Evolutionary conservation across 2,329 filamentous ascomycete species (phyloP), one percentile per base, ranked within the genome.

Genomic region (Ilyonectria sp.): DNA sequence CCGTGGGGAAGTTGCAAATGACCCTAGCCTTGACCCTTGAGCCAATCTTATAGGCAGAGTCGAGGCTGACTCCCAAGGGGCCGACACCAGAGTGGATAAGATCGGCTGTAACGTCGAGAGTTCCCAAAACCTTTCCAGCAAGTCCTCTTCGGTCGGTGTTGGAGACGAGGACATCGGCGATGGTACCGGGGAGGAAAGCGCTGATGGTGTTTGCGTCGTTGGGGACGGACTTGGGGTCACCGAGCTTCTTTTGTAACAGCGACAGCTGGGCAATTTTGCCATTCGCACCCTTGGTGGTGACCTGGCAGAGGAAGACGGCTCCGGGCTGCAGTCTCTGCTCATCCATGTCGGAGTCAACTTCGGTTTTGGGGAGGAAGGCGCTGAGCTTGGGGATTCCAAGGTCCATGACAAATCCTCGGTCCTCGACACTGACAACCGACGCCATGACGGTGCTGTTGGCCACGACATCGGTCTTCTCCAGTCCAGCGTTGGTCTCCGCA

Each of bases 381-480:
- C 91, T 91, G 59, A 95, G 79, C 43, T 89, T 87, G 40, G 90
- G 86, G 7, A 98, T 84, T 19, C 94, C 94, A 43, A 98, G 82
- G 74, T 98, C 94, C 94, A 99, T 97, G 63, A 98, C 89, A 65
- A 96, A 88, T 69, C 96, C 96, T 77, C 97, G 95, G 75, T 99
- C 97, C 81, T 99, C 95, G n/a, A 97, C 92, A 80, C 95, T 99
- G 57, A 88, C 82, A 29, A 99, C 91, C 0, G 94, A 92, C 2
- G 94, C 95, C 87, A 98, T 97, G 21, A 98, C 84, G 52, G 93
- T 94, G 71, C 86, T 87, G 76, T 97, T 92, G 46, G 87, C 82
- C 10, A 96, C 90, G 10, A 98, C 81, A 74, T 94, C 94, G 46
- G 92, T 89, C 71, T 89, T 87, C 4, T 88, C 85, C 23, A 99